phyloP scores from a whole-genome alignment of 805 yeast species.

The Sugiyamaella qingdaonensis region DNA sequence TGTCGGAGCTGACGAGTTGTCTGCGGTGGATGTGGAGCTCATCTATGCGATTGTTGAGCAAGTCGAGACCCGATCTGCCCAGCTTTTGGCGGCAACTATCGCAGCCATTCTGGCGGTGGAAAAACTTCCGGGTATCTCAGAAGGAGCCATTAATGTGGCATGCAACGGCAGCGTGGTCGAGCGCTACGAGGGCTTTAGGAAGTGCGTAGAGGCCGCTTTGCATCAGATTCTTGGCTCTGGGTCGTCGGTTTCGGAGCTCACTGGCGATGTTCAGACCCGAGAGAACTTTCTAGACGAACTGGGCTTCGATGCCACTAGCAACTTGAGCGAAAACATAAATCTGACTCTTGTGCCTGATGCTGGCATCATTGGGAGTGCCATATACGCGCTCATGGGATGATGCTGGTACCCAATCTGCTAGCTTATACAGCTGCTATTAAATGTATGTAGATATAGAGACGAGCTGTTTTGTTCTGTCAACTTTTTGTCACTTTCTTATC shows the following conservation, averaged over 20 bases:
- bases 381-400: neutral
- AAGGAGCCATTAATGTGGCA: neutral
- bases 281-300: neutral
- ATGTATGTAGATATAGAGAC: no score
- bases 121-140: neutral
- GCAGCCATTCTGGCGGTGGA: neutral
- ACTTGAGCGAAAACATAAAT: neutral
- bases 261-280: neutral
- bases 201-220: neutral
- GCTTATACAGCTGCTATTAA: no score
- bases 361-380: neutral
- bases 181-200: neutral
- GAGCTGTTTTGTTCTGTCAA: no score
- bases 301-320: neutral
- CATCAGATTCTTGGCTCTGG: neutral
- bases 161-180: slow-evolving; percentile 1
- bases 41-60: neutral
- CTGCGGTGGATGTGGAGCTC: neutral
- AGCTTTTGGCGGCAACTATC: neutral
- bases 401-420: no score
- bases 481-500: no score
- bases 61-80: neutral
- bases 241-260: neutral
- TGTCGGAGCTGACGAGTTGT: neutral
- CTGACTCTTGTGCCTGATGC: neutral